These are phyloP conservation scores for Lomentospora prolificans DNA, from an alignment of 2,329 filamentous ascomycete genomes.

Conservation along the genomic window DNA sequence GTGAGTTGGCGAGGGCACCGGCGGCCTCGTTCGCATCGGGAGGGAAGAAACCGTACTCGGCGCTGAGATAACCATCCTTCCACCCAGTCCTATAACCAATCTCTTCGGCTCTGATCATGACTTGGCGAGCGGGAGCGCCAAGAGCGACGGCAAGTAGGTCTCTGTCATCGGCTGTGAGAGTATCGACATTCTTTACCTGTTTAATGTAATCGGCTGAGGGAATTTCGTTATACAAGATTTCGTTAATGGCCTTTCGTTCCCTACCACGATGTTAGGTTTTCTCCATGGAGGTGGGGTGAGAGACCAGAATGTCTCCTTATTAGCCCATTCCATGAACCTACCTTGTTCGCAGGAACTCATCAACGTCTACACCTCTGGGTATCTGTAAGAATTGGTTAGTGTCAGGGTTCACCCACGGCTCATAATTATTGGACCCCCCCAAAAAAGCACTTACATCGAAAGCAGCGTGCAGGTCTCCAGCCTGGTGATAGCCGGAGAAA, in stretches of 20 bases:
- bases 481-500: conserved; percentile 21
- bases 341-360: conserved; percentile 35
- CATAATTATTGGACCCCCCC: no score
- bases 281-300: no score
- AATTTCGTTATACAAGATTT: conserved; percentile 34
- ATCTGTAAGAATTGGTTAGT: conserved; percentile 24
- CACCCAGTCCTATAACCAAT: conserved; percentile 41
- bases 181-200: conserved; percentile 35
- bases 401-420: background rate
- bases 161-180: conserved; percentile 34
- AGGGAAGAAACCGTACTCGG: conserved; percentile 41
- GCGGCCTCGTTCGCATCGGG: conserved; percentile 39
- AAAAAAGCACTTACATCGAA: conserved; percentile 23
- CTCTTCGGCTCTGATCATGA: conserved; percentile 41
- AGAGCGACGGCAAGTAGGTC: conserved; percentile 41
- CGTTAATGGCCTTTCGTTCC: conserved; percentile 36
- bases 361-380: conserved; percentile 31
- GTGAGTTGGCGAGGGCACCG: conserved; percentile 34
- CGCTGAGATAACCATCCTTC: conserved; percentile 42
- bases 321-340: no score
- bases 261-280: conserved; percentile 15
- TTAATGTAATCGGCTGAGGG: conserved; percentile 29
- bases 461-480: conserved; percentile 19
- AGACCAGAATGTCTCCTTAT: no score
- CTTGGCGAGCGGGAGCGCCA: conserved; percentile 43